Evolutionary conservation across 2,329 filamentous ascomycete genomes (phyloP), one percentile per base, ranked within the genome.

Genomic region (Exophiala alcalophila): DNA sequence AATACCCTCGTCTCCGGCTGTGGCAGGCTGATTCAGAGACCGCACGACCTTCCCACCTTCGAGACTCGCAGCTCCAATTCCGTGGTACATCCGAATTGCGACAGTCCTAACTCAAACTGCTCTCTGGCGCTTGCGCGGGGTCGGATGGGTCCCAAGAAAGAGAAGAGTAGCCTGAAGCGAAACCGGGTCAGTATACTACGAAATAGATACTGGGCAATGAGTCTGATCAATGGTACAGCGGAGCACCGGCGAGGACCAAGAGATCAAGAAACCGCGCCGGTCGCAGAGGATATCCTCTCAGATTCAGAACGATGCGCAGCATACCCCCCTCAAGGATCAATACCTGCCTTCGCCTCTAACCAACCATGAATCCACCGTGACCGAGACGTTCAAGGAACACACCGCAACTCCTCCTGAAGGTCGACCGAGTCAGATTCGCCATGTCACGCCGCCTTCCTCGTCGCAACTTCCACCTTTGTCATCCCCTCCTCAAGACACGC

Each of bases 151-250:
- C 80, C 66, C 69, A 73, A 58, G 64, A 67, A 53, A 54, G 84
- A 92, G 68, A 86, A 86, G 72, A 89, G 83, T 71, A 84, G 86
- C 69, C 80, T 92, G 70, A 94, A 94, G 74, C 82, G 88, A 62
- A 78, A 72, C 57, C 78, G 83, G 65, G 87, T 92, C 73, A 62
- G 78, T 71, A 47, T 50, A 63, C 49, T 15, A 47, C 55, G 23
- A 47, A 49, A 51, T 53, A 30, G 28, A 26, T 38, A 33, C 37
- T 27, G 50, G 48, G 53, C 46, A 34, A 49, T 43, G 32, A 40
- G 54, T 61, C 43, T 57, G 53, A 50, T 56, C 40, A 39, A 47
- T 33, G 9, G 29, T 61, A 54, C 65, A 90, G 85, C 76, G 72
- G 56, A 86, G 83, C 28, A 71, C 77, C 37, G 81, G 78, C 56